A percentile compares a stretch with the other conserved stretches of the same genome.
Conservation (phyloP, 208 protist species). For the Kentomonas sorsogonicus region DNA sequence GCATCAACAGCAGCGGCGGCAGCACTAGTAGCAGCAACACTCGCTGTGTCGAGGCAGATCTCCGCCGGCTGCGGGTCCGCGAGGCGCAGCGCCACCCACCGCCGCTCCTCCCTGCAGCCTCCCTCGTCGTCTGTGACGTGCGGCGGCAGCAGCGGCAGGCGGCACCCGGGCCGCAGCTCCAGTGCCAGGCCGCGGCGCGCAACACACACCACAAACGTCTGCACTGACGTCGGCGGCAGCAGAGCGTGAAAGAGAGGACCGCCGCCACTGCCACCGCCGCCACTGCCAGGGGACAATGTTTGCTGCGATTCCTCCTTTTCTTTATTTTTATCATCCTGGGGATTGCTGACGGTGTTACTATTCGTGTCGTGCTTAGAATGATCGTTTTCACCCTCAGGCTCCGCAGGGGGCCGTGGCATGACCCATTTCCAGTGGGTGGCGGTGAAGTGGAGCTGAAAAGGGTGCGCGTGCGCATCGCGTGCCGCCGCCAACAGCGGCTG, state of each 20-base stretch:
- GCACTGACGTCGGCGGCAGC: conserved; percentile 46
- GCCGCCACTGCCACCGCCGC: neutral
- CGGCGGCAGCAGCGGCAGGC: conserved; percentile 36
- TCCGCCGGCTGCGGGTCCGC: conserved; percentile 9
- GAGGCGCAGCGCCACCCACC: conserved; percentile 52
- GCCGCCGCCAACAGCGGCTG: neutral
- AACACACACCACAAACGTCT: conserved; percentile 44
- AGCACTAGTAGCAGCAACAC: too few species aligned
- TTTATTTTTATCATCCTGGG: neutral
- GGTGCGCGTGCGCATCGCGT: neutral
- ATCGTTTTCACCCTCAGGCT: too few species aligned
- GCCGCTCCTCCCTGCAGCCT: conserved; percentile 39
- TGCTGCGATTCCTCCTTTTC: too few species aligned
- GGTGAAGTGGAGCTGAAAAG: conserved; percentile 35
- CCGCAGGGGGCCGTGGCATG: too few species aligned
- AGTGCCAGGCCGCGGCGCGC: conserved; percentile 44
- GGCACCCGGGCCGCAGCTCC: conserved; percentile 40
- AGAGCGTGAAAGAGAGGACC: conserved; percentile 28
- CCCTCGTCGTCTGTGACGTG: conserved; percentile 23
- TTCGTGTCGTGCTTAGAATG: neutral
- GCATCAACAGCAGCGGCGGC: too few species aligned
- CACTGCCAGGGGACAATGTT: too few species aligned
- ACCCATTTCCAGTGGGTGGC: conserved; percentile 59
- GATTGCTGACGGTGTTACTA: neutral
- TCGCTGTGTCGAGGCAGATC: too few species aligned